Evolutionary conservation across 495 filamentous ascomycete genomes (phyloP), one percentile per base, ranked within the genome.

Genomic region (Neurospora tetraspora): DNA sequence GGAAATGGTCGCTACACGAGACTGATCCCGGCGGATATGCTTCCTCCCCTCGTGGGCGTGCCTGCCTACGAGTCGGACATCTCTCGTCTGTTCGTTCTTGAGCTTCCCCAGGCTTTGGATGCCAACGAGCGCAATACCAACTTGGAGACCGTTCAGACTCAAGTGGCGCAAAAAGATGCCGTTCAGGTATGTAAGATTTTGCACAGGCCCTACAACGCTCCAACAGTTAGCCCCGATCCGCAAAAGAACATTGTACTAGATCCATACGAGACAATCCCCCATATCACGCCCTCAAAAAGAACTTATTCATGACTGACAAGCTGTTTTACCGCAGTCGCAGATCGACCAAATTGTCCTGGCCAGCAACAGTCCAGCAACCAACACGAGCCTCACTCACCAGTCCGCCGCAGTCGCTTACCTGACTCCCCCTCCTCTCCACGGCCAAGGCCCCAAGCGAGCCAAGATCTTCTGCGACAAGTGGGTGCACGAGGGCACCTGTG

Each of bases 391-490:
- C 40, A 37, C 20, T 31, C 53, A 53, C 43, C 18, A 69, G 37
- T 71, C 40, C 68, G 14, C 70, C 73, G 45, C 71, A 40, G 11
- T 71, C 72, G n/a, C 43, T 53, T 71, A 59, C 69, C 38, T 71
- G 23, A 47, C 43, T 0, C 27, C 69, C 39, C 43, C 69, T 45
- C 69, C 69, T 31, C 69, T 71, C 20, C 43, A 43, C 69, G 39
- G 27, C 10, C 34, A 59, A 71, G 39, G 69, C 71, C 43, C 77
- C 75, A 81, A 79, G 74, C 88, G 81, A 65, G 73, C 74, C 23
- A 97, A 97, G 78, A 82, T 89, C 68, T 96, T 91, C 80, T 97
- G 94, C 83, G 92, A 91, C 42, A 92, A 93, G 80, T 97, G 93
- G 92, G 89, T 97, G 59, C 89, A 91, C 73, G 89, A 90, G 65